Conservation (phyloP, 352 stramenopile species). For the Globisporangium solare region DNA sequence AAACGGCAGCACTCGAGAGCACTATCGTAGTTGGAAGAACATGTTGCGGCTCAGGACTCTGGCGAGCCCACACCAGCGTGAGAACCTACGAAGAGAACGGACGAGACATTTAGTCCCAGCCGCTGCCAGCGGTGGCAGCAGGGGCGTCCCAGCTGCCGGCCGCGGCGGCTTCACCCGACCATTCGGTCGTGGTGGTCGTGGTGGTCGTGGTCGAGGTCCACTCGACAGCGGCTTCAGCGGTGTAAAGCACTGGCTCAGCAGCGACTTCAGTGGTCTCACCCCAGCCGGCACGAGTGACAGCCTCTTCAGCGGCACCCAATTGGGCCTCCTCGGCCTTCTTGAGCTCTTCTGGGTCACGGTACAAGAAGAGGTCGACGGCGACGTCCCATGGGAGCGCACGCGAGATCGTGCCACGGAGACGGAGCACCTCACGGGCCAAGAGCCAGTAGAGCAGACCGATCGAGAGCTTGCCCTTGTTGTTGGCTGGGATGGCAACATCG, state of each 20-base stretch:
- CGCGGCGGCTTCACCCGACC: constrained; percentile 65
- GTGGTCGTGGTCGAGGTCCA: constrained; percentile 46
- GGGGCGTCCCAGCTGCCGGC: constrained; percentile 52
- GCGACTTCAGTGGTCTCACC: constrained; percentile 48
- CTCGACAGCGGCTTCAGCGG: constrained; percentile 45
- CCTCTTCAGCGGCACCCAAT: constrained; percentile 79
- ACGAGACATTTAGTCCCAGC: constrained; percentile 78
- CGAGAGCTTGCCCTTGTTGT: constrained; percentile 99
- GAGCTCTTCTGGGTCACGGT: constrained; percentile 99
- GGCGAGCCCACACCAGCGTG: constrained; percentile 9
- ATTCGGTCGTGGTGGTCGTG: constrained; percentile 47
- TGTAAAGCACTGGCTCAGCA: constrained; percentile 54
- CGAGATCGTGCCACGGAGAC: constrained; percentile 96
- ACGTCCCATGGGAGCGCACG: constrained; percentile 96
- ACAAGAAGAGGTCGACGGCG: constrained; percentile 99
- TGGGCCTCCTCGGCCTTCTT: constrained; percentile 99
- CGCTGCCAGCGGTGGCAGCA: constrained; percentile 32
- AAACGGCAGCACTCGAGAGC: constrained; percentile 4
- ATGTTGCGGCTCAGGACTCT: constrained; percentile 6
- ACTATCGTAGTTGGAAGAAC: constrained; percentile 3
- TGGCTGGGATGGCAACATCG: constrained; percentile 99
- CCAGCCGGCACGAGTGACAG: constrained; percentile 64
- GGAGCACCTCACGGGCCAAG: constrained; percentile 97
- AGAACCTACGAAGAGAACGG: constrained; percentile 9
- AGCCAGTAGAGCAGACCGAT: constrained; percentile 99